Evolutionary conservation across 2,329 filamentous ascomycete species (phyloP), one percentile per base, ranked within the genome.

Genomic region (Exophiala lecanii-corni): DNA sequence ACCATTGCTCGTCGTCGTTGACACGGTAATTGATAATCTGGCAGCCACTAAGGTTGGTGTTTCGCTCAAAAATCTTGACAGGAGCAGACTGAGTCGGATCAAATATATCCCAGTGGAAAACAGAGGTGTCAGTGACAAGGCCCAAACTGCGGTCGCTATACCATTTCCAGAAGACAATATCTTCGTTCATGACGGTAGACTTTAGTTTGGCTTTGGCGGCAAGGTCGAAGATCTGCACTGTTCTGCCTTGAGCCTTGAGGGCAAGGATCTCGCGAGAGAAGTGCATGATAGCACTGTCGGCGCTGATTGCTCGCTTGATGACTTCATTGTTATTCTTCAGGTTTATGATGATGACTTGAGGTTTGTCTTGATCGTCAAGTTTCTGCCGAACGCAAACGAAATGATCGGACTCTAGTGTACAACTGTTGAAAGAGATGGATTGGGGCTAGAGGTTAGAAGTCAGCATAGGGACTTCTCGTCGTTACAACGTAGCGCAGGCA

Each of bases 1-100:
- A 94, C 92, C 92, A 98, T 70, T 95, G 95, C 64, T 89, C 88
- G 55, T 98, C 91, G 54, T 83, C 81, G 67, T 91, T 96, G 57
- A 94, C 86, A 57, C 91, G 88, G 72, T 98, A 98, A 73, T 97
- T 98, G 79, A 98, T 98, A 68, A 98, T 98, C 79, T 98, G 92
- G 69, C 88, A 94, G 55, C 84, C 85, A 58, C 77, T 79, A 43
- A 98, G 79, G 63, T 95, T 96, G 56, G 84, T 77, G 62, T 96
- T 92, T 60, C 92, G 85, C 65, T 97, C 91, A 64, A 97, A 98
- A 59, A 94, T 74, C 75, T 98, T 95, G 54, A 87, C 79, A 2
- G 89, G 88, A 51, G 81, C 75, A 45, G 82, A 75, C 65, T 94
- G 87, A 51, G 79, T 76, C 39, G 84, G 73, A 62, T 96, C 89